These are phyloP conservation scores for Pelargonium nanum DNA, from an alignment of 345 rosid genomes.

Conservation along the genomic window DNA sequence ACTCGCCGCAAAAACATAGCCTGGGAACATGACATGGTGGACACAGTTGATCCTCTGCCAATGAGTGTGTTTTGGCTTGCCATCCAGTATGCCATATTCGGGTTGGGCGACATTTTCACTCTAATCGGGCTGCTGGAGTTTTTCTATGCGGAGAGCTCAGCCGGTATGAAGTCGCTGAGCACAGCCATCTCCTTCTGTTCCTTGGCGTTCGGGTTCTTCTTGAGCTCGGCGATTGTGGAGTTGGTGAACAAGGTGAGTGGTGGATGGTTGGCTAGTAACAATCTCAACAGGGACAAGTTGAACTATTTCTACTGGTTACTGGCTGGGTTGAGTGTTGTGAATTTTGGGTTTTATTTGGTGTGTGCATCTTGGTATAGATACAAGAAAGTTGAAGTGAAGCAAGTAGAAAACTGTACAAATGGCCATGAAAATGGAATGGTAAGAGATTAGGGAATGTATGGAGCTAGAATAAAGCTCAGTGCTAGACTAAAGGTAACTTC, in stretches of 20 bases:
- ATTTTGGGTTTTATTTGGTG: constrained; percentile 39
- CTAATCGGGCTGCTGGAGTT: constrained; percentile 61
- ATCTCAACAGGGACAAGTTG: constrained; percentile 41
- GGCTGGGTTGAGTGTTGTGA: constrained; percentile 46
- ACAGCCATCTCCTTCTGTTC: constrained; percentile 66
- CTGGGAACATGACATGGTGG: not conserved
- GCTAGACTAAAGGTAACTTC: too few relatives aligned
- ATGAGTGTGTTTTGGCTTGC: constrained; percentile 52
- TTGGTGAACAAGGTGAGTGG: constrained; percentile 39
- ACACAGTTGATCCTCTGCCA: constrained; percentile 8
- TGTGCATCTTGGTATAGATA: constrained; percentile 49
- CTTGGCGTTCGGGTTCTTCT: constrained; percentile 52
- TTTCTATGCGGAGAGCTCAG: constrained; percentile 56
- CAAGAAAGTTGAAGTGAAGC: constrained; percentile 15
- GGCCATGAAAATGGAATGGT: not conserved
- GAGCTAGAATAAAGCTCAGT: not conserved
- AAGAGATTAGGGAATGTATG: not conserved
- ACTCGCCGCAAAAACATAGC: constrained; percentile 29
- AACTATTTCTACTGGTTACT: constrained; percentile 67
- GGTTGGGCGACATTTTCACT: constrained; percentile 61
- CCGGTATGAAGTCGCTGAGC: constrained; percentile 52
- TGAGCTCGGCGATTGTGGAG: constrained; percentile 54
- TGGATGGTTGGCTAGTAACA: constrained; percentile 57
- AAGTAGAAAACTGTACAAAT: not conserved
- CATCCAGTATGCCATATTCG: constrained; percentile 53